Evolutionary conservation across 768 basidiomycete species (phyloP).

Genomic region (Hortiboletus campestris): DNA sequence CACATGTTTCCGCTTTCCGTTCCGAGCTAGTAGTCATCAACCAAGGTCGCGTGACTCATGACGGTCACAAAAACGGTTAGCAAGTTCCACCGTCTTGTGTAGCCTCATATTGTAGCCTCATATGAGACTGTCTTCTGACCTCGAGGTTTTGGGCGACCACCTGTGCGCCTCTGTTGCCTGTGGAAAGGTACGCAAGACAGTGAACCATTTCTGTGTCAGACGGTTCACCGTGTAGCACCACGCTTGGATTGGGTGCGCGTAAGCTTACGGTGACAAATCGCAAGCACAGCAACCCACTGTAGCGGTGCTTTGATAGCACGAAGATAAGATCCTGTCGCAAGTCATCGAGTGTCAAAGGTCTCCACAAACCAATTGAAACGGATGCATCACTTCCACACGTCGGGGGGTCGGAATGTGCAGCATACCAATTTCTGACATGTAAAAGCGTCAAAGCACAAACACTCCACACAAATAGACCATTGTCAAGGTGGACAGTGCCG

Average conservation of each 20-base stretch:
- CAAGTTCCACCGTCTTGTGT: too few species aligned
- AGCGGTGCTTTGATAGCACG: not conserved
- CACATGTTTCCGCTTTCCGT: conserved; percentile 30
- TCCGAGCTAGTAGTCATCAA: conserved; percentile 3
- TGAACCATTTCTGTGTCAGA: too few species aligned
- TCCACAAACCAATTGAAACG: not conserved
- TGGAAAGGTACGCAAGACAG: not conserved
- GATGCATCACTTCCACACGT: not conserved
- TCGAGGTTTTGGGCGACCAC: too few species aligned
- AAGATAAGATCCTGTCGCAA: not conserved
- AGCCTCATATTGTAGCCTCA: not conserved
- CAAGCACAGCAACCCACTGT: not conserved
- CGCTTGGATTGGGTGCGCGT: not conserved
- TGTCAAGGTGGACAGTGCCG: not conserved
- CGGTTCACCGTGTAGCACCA: not conserved
- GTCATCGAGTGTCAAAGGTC: not conserved
- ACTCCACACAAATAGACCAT: not conserved
- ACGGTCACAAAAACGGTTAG: not conserved
- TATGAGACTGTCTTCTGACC: not conserved
- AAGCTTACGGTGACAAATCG: too few species aligned
- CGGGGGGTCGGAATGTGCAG: not conserved
- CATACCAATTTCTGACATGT: not conserved
- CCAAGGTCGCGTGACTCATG: conserved; percentile 5
- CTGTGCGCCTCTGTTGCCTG: not conserved
- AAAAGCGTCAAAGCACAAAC: not conserved